These are phyloP conservation scores for Podaxis mareebaensis DNA, from an alignment of 768 basidiomycete genomes.

Conservation along the genomic window DNA sequence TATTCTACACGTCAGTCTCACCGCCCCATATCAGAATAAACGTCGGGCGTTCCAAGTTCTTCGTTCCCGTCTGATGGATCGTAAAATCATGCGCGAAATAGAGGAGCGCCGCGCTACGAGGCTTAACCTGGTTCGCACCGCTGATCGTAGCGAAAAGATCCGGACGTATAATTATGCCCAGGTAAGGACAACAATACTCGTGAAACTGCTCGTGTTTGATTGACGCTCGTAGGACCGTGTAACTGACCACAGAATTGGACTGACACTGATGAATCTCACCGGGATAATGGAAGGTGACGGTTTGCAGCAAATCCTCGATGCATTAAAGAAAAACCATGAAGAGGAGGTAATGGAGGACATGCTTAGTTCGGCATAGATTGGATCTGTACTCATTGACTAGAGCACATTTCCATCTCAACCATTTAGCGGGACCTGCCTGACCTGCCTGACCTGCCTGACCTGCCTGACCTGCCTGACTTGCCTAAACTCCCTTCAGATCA, in stretches of 20 bases:
- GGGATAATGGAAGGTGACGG: constrained; percentile 70
- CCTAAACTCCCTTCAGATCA: too few species aligned
- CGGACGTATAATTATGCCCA: constrained; percentile 95
- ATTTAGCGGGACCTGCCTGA: too few species aligned
- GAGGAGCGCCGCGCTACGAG: constrained; percentile 69
- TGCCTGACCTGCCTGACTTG: too few species aligned
- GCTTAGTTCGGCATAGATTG: constrained; percentile 27
- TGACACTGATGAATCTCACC: constrained; percentile 68
- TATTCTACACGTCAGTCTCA: background rate
- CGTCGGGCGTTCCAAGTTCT: constrained; percentile 93
- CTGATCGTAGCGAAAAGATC: constrained; percentile 92
- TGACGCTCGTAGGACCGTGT: constrained; percentile 67
- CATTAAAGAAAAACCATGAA: constrained; percentile 55
- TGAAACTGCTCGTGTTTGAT: background rate
- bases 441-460: too few species aligned
- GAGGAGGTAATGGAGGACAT: constrained; percentile 57
- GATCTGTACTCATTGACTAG: background rate
- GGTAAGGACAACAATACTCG: constrained; percentile 35
- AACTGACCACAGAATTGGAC: constrained; percentile 87
- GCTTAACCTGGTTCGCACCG: constrained; percentile 73
- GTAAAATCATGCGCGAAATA: constrained; percentile 69
- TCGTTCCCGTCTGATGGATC: constrained; percentile 80
- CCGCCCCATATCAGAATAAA: constrained; percentile 60
- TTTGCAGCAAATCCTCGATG: constrained; percentile 56
- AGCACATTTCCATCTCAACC: too few species aligned